Evolutionary conservation across 2,329 filamentous ascomycete species (phyloP), one percentile per base, ranked within the genome.

Genomic region (Sclerotiophoma versabilis): DNA sequence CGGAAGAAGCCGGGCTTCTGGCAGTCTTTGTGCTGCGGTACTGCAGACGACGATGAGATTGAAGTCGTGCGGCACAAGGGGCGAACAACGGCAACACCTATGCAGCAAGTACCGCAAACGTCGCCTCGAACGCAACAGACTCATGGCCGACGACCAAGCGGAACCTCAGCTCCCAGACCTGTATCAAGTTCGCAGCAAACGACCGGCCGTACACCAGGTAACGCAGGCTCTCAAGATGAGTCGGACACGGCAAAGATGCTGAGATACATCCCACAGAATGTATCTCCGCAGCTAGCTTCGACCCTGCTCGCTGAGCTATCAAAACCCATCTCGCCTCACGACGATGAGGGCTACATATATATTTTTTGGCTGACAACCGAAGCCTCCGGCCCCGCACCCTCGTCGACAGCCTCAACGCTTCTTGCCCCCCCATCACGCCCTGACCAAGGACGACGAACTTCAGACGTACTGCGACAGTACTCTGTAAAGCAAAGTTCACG

Each of bases 341-440:
- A 95, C 62, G 91, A 96, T 64, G 70, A 71, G 42, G 95, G 95
- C 30, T 99, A 95, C 77, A 98, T 99, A 63, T 99, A 99, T 82
- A 96, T 99, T 75, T 99, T 98, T 81, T 97, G 93, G 92, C 83
- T 97, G 19, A 97, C 92, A 0, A 61, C 71, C 9, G 87, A 92
- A 26, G 80, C 84, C 29, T 83, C 81, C 2, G 77, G 84, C 7
- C 72, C 81, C 0, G 74, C 83, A 0, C 78, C 82, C 80, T 29
- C 87, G 86, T 59, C 67, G 5, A 63, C 72, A 1, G 72, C 73
- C 2, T 71, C 66, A 0, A 64, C 59, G 1, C 63, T 74, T 79
- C 85, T 36, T 83, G 85, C 17, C 80, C 84, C 8, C 82, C 84
- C 10, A 79, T 90, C 42, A 19, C 61, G 63, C 15, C 57, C 65